Conservation (phyloP, 257 asterid genomes). For the Rauvolfia tetraphylla region DNA sequence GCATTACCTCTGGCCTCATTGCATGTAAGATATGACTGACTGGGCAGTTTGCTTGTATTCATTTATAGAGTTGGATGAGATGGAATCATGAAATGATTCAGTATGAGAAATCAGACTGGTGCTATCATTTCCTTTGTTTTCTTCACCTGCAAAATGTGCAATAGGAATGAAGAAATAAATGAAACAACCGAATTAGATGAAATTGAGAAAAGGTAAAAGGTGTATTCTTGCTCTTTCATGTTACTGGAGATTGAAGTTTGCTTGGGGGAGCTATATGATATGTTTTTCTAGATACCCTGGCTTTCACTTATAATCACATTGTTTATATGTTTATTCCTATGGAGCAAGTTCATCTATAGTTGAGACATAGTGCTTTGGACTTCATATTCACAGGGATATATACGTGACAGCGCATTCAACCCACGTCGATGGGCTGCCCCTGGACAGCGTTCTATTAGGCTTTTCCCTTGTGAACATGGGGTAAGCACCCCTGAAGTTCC, state of each 20-base stretch:
- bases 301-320: neutral
- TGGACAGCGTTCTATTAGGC: slow-evolving; percentile 74
- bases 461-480: slow-evolving; percentile 61
- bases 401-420: slow-evolving; percentile 73
- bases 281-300: neutral
- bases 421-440: slow-evolving; percentile 94
- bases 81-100: neutral
- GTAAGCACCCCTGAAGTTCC: slow-evolving; percentile 75
- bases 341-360: neutral
- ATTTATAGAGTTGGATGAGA: neutral
- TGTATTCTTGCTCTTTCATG: neutral
- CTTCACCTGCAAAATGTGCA: neutral
- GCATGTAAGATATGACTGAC: neutral
- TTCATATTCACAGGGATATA: slow-evolving; percentile 46
- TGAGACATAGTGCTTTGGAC: slow-evolving; percentile 12
- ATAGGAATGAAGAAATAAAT: neutral
- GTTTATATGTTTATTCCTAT: neutral
- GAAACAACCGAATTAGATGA: neutral
- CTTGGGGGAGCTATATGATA: neutral
- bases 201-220: neutral
- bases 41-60: neutral
- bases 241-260: neutral
- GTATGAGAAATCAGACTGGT: neutral
- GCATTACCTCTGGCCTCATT: neutral
- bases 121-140: neutral